These are phyloP conservation scores for Collybia mongolica DNA, from an alignment of 768 basidiomycete genomes.

Conservation along the genomic window DNA sequence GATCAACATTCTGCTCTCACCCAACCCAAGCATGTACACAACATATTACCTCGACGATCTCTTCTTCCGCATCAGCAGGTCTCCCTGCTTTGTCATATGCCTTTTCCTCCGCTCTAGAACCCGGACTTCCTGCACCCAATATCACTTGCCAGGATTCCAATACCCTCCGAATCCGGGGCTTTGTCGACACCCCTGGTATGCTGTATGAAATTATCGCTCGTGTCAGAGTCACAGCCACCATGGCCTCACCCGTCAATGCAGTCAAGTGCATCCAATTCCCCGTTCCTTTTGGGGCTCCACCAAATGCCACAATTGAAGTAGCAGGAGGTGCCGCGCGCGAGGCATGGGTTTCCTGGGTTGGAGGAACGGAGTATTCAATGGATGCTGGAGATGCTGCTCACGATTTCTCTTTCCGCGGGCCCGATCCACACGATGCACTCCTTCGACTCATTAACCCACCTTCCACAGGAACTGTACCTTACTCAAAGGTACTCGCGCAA, in stretches of 20 bases:
- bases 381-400: constrained; percentile 55
- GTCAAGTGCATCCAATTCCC: constrained; percentile 31
- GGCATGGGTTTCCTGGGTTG: constrained; percentile 70
- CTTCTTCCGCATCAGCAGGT: constrained; percentile 4
- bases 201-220: constrained; percentile 63
- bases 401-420: constrained; percentile 61
- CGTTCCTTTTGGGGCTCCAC: constrained; percentile 25
- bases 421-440: constrained; percentile 55
- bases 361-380: constrained; percentile 70
- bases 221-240: constrained; percentile 25
- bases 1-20: constrained; percentile 62
- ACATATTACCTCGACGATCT: constrained; percentile 38
- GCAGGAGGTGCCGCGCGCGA: constrained; percentile 38
- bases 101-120: constrained; percentile 44
- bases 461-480: constrained; percentile 23
- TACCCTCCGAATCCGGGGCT: constrained; percentile 56
- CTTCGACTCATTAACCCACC: constrained; percentile 33
- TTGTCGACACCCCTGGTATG: constrained; percentile 53
- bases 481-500: constrained; percentile 36
- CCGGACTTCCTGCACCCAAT: constrained; percentile 52
- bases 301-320: constrained; percentile 49
- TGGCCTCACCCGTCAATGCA: constrained; percentile 11
- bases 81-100: constrained; percentile 45
- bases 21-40: constrained; percentile 62
- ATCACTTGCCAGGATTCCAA: constrained; percentile 57